Percentiles rank a stretch among this genome's conserved stretches.
Evolutionary conservation across 257 asterid species (phyloP).

Genomic region (Salvia miltiorrhiza): DNA sequence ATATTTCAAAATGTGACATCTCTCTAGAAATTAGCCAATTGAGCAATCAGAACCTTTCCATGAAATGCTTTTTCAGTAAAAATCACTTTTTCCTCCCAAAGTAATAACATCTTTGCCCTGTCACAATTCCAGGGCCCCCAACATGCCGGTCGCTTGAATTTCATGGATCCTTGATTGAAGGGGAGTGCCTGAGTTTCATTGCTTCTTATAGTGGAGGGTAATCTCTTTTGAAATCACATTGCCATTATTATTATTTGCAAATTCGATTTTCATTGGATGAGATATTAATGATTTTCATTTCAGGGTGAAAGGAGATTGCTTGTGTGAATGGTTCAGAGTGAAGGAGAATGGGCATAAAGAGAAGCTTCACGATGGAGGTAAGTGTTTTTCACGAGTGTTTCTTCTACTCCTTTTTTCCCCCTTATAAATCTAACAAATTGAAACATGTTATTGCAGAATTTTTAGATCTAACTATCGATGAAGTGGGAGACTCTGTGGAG

Average conservation of each 20-base stretch:
- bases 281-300: slow-evolving; percentile 20
- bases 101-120: not conserved
- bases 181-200: slow-evolving; percentile 53
- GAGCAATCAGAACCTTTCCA: not conserved
- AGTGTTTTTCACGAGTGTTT: not conserved
- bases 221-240: slow-evolving; percentile 16
- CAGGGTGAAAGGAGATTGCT: slow-evolving; percentile 88
- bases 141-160: slow-evolving; percentile 81
- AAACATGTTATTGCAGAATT: slow-evolving; percentile 46
- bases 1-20: too few relatives aligned
- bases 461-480: slow-evolving; percentile 66
- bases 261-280: slow-evolving; percentile 12
- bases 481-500: slow-evolving; percentile 71
- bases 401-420: not conserved
- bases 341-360: slow-evolving; percentile 56
- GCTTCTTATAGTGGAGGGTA: slow-evolving; percentile 95
- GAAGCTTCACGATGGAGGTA: slow-evolving; percentile 65
- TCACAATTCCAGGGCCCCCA: slow-evolving; percentile 65
- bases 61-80: not conserved
- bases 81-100: not conserved
- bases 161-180: slow-evolving; percentile 81
- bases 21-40: not conserved
- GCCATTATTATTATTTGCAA: not conserved
- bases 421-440: slow-evolving; percentile 4
- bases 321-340: slow-evolving; percentile 77